Evolutionary conservation across 306 rosid species (phyloP), one percentile per base, ranked within the genome.

Genomic region (Glycyrrhiza uralensis): DNA sequence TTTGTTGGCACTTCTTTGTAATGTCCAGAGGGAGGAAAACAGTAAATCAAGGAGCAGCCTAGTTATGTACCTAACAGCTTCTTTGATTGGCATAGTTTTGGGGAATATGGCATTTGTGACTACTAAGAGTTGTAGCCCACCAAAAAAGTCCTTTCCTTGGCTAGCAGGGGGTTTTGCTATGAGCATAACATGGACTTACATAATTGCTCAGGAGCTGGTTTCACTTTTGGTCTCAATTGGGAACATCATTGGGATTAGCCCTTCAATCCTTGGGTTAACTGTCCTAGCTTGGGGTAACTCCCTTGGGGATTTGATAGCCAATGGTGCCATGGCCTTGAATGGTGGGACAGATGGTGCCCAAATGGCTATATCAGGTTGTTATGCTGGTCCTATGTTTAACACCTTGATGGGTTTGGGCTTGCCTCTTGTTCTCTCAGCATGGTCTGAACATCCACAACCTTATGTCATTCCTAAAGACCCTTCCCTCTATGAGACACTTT

Each of bases 161-260:
- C 76, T 89, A 0, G 84, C 81, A 9, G 92, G 87, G 9, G 96
- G 94, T 0, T 92, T 92, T 76, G 54, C 49, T 6, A 92, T 89
- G 97, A 89, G 96, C 62, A 77, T 92, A 8, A 82, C 87, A 11
- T 92, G 97, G 97, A 92, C 89, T 46, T 92, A 92, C 5, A 80
- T 92, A 23, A 69, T 77, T 41, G 97, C 94, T 10, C 84, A 83
- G 32, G 97, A 92, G 65, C 66, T 92, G 19, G 92, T 92, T 6
- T 84, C 86, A 0, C 76, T 92, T 36, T 63, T 92, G 77, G 79
- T 84, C 12, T 83, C 97, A 9, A 65, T 84, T 2, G 87, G 87
- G 3, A 63, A 74, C 39, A 76, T 84, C 0, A 52, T 66, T 23
- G 85, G 87, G 50, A 55, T 80, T 29, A 80, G 71, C 13, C 85